Percentiles rank a stretch among this genome's conserved stretches.
Evolutionary conservation across 305 asterid species (phyloP).

Genomic region (Rubia occidens): DNA sequence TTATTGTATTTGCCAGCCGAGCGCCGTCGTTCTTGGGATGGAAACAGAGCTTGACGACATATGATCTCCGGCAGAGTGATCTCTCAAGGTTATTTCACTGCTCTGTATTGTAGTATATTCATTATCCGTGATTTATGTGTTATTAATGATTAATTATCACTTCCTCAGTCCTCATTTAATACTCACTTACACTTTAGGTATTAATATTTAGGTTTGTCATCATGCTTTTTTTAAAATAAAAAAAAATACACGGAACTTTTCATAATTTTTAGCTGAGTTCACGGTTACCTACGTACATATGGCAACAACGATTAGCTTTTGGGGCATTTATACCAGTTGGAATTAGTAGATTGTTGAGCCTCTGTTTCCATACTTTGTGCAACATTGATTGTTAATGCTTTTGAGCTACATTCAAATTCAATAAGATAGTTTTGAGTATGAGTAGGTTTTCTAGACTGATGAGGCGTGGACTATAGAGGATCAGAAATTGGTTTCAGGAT

Average conservation of each 20-base stretch:
- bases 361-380: neutral
- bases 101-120: neutral
- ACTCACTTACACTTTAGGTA: neutral
- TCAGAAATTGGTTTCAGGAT: neutral
- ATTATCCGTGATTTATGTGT: neutral
- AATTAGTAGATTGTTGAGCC: neutral
- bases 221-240: no score
- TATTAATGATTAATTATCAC: neutral
- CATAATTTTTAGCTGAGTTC: neutral
- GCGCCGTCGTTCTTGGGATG: conserved; percentile 49
- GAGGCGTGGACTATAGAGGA: neutral
- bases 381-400: neutral
- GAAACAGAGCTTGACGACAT: conserved; percentile 28
- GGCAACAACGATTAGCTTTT: no score
- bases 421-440: neutral
- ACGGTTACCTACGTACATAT: neutral
- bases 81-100: conserved; percentile 31
- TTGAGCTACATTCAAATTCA: neutral
- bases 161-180: neutral
- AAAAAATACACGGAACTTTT: neutral
- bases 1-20: conserved; percentile 39
- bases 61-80: conserved; percentile 28
- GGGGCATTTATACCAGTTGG: neutral
- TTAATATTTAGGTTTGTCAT: neutral
- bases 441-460: neutral